Percentiles rank a stretch among this genome's conserved stretches.
phyloP scores from a whole-genome alignment of 73 alveolate species.

The Tetrahymena thermophila region DNA sequence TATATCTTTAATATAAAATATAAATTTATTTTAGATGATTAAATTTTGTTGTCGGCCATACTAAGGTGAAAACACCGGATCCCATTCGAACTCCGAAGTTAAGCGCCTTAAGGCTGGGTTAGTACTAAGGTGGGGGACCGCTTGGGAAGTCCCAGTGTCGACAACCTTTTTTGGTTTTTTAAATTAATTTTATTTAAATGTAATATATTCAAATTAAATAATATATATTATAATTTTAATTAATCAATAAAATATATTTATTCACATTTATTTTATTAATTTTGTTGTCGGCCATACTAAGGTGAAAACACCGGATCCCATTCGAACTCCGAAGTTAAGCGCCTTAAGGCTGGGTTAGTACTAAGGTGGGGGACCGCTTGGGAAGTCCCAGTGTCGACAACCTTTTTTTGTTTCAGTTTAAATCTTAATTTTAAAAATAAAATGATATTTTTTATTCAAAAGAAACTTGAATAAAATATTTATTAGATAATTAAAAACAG shows the following conservation, averaged over 20 bases:
- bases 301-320: constrained; percentile 99
- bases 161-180: background rate
- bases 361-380: constrained; percentile 99
- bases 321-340: constrained; percentile 99
- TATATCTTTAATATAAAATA: no score
- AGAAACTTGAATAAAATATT: no score
- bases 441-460: no score
- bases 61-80: constrained; percentile 99
- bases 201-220: no score
- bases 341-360: constrained; percentile 99
- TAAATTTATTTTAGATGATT: no score
- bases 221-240: no score
- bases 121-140: constrained; percentile 90
- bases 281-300: constrained; percentile 97
- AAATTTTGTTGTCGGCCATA: constrained; percentile 92
- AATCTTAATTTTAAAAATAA: no score
- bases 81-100: constrained; percentile 99
- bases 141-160: constrained; percentile 50
- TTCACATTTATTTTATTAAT: background rate
- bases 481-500: no score
- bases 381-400: constrained; percentile 95
- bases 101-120: constrained; percentile 99
- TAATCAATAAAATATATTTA: no score
- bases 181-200: no score
- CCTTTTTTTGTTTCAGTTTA: constrained; percentile 34